Conservation (phyloP, 495 filamentous ascomycete species). For the Penicillium macrosclerotiorum region DNA sequence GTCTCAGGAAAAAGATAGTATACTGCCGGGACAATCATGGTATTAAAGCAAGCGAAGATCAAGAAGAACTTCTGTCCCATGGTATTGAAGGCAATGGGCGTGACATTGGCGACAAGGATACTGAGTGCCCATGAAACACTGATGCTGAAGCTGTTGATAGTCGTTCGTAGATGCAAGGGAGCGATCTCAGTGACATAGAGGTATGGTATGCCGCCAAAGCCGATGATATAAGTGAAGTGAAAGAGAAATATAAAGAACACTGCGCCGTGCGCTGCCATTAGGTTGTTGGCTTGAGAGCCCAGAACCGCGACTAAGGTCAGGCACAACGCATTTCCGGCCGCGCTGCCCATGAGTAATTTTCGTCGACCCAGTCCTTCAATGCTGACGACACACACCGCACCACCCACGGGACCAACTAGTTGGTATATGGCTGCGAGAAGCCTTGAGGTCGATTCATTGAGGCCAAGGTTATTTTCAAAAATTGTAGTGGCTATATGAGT, state of each 20-base stretch:
- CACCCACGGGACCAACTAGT: slow-evolving; percentile 18
- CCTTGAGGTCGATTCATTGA: slow-evolving; percentile 15
- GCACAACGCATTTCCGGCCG: slow-evolving; percentile 40
- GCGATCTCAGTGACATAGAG: slow-evolving; percentile 54
- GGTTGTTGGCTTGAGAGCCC: slow-evolving; percentile 12
- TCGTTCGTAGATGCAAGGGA: slow-evolving; percentile 46
- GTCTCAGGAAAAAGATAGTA: slow-evolving; percentile 63
- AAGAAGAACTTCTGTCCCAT: slow-evolving; percentile 24
- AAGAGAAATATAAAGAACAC: slow-evolving; percentile 54
- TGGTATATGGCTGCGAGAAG: slow-evolving; percentile 22
- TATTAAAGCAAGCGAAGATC: slow-evolving; percentile 48
- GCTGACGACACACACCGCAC: slow-evolving; percentile 17
- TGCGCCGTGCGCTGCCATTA: slow-evolving; percentile 20
- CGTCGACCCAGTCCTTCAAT: slow-evolving; percentile 23
- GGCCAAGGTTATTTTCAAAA: slow-evolving; percentile 21
- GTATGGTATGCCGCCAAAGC: slow-evolving; percentile 54
- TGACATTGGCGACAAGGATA: slow-evolving; percentile 19
- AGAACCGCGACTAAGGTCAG: slow-evolving; percentile 37
- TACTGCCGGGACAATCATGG: slow-evolving; percentile 55
- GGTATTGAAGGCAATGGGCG: slow-evolving; percentile 19
- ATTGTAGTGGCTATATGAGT: slow-evolving; percentile 16
- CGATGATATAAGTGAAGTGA: slow-evolving; percentile 52
- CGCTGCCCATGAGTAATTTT: slow-evolving; percentile 16
- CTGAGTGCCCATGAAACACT: slow-evolving; percentile 46
- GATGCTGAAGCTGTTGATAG: slow-evolving; percentile 47